Percentiles rank a stretch among this genome's conserved stretches.
Evolutionary conservation across 192 early-diverging fungal species (phyloP).

Genomic region (Coemansia sp.): DNA sequence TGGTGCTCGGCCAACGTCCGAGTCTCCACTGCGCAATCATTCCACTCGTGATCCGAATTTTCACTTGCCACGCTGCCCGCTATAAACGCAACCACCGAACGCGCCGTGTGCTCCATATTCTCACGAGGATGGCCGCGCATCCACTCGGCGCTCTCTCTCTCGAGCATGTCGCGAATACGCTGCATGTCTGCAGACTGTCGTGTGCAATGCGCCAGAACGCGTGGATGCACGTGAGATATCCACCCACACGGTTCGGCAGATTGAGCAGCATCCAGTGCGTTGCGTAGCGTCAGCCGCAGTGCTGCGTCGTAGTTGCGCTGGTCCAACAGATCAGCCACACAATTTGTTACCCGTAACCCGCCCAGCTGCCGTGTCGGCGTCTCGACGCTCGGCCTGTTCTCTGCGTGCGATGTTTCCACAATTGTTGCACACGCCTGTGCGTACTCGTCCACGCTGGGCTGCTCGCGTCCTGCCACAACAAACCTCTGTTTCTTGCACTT

Average conservation of each 20-base stretch:
- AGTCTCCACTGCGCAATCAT: neutral
- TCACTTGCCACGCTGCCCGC: neutral
- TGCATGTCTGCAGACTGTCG: neutral
- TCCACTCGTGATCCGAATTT: neutral
- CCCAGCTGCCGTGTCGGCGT: slow-evolving; percentile 22
- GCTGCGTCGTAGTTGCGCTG: slow-evolving; percentile 19
- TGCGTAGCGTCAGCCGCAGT: slow-evolving; percentile 7
- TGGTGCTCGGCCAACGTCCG: slow-evolving; percentile 29
- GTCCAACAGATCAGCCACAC: neutral
- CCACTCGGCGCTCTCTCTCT: slow-evolving; percentile 11
- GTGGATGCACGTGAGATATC: slow-evolving; percentile 23
- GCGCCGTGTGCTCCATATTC: slow-evolving; percentile 8
- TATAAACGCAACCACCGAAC: slow-evolving; percentile 11
- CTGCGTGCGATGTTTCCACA: neutral
- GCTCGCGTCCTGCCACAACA: slow-evolving; percentile 4
- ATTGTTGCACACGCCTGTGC: slow-evolving; percentile 24
- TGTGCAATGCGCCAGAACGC: slow-evolving; percentile 14
- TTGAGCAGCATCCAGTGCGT: neutral
- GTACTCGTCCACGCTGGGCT: slow-evolving; percentile 39
- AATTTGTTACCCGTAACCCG: slow-evolving; percentile 17
- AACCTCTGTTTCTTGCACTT: slow-evolving; percentile 17
- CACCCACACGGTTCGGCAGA: slow-evolving; percentile 1
- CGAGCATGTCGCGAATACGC: neutral
- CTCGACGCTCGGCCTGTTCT: neutral
- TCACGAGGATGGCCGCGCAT: neutral